phyloP scores from a whole-genome alignment of 352 stramenopile species.

The Globisporangium splendens region DNA sequence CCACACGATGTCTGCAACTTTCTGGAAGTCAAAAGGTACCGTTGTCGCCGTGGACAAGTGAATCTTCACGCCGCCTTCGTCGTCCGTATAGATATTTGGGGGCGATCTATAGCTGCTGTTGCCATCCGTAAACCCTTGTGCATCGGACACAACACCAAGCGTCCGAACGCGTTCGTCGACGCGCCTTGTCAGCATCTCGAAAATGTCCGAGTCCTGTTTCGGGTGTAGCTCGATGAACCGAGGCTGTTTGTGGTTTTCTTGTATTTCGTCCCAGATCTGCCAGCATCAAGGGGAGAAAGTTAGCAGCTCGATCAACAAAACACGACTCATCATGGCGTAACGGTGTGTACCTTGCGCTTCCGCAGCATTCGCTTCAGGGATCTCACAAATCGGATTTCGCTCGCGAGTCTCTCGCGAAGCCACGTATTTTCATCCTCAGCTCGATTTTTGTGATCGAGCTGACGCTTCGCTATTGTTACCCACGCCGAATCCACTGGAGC shows the following conservation, averaged over 20 bases:
- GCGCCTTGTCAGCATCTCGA: neutral
- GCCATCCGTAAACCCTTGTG: neutral
- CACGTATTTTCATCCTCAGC: constrained; percentile 7
- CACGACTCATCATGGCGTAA: too few relatives aligned
- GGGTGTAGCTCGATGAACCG: neutral
- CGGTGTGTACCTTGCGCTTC: constrained; percentile 4
- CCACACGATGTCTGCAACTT: constrained; percentile 2
- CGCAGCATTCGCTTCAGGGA: constrained; percentile 9
- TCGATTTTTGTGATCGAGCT: constrained; percentile 5
- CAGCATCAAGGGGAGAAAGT: too few relatives aligned
- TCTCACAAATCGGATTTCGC: constrained; percentile 9
- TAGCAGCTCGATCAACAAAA: too few relatives aligned
- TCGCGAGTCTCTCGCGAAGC: constrained; percentile 2
- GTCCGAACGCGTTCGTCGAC: neutral
- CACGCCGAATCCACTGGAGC: neutral
- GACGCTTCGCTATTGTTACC: constrained; percentile 2
- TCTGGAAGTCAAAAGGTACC: neutral
- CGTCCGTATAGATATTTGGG: neutral
- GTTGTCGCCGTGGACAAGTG: neutral
- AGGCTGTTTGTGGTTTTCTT: neutral
- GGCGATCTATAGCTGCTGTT: neutral
- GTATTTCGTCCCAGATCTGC: constrained; percentile 11
- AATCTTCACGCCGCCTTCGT: neutral
- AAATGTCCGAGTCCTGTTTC: constrained; percentile 2
- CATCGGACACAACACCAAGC: neutral